Percentiles rank a stretch among this genome's conserved stretches.
Conservation (phyloP, 2,329 filamentous ascomycete species). For the Aureobasidium sp. region DNA sequence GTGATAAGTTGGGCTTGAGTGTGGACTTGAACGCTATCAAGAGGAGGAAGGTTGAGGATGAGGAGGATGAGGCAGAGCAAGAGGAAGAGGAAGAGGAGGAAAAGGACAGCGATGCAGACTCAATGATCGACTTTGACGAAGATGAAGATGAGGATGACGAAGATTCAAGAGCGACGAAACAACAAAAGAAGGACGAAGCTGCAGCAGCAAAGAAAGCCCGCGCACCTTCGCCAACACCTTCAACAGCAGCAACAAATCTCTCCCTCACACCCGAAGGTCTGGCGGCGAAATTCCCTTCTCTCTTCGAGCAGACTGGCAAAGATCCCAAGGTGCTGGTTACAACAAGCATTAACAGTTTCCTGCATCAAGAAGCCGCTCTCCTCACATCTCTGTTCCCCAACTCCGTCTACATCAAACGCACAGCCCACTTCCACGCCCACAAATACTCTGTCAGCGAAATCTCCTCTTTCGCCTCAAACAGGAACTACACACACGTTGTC, state of each 20-base stretch:
- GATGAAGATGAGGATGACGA: constrained; percentile 47
- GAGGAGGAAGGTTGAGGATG: constrained; percentile 36
- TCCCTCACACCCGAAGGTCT: constrained; percentile 55
- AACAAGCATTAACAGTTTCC: constrained; percentile 78
- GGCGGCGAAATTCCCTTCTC: constrained; percentile 52
- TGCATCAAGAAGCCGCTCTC: constrained; percentile 75
- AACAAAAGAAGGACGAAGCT: constrained; percentile 22
- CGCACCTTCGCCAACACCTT: constrained; percentile 49
- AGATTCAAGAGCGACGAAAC: constrained; percentile 19
- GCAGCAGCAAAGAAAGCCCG: constrained; percentile 21
- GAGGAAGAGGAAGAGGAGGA: constrained; percentile 45
- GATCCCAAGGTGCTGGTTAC: constrained; percentile 84
- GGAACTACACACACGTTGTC: constrained; percentile 75
- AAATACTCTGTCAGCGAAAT: constrained; percentile 93
- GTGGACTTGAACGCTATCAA: constrained; percentile 42
- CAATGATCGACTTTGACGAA: constrained; percentile 65
- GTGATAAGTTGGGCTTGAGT: constrained; percentile 35
- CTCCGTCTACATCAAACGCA: constrained; percentile 73
- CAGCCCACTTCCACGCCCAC: constrained; percentile 73
- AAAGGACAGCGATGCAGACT: constrained; percentile 55
- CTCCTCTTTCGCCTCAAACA: constrained; percentile 71
- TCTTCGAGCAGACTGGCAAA: constrained; percentile 51
- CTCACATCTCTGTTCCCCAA: constrained; percentile 78
- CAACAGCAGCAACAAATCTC: constrained; percentile 53
- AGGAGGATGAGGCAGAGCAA: constrained; percentile 33